These are phyloP conservation scores for Coniella vitis DNA, from an alignment of 2,329 filamentous ascomycete species.

Conservation along the genomic window DNA sequence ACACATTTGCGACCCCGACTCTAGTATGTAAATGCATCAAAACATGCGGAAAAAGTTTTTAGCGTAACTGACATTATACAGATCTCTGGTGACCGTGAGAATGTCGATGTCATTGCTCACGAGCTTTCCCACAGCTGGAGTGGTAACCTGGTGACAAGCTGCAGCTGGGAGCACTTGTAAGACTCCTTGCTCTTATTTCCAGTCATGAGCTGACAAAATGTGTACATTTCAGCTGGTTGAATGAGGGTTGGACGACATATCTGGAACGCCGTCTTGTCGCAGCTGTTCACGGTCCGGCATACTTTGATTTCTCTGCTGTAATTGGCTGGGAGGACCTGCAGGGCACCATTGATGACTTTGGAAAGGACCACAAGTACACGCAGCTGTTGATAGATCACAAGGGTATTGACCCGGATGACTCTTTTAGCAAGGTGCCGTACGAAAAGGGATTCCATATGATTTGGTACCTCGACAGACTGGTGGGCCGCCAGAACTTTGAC, in stretches of 20 bases:
- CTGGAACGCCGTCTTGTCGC: conserved; percentile 80
- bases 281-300: conserved; percentile 70
- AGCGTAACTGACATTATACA: conserved; percentile 53
- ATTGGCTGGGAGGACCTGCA: conserved; percentile 90
- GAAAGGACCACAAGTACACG: conserved; percentile 83
- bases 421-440: conserved; percentile 60
- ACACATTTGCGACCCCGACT: conserved; percentile 73
- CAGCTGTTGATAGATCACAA: conserved; percentile 83
- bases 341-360: conserved; percentile 73
- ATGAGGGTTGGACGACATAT: conserved; percentile 89
- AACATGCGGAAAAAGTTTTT: not conserved
- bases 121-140: conserved; percentile 76
- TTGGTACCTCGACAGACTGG: conserved; percentile 79
- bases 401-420: conserved; percentile 89
- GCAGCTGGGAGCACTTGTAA: conserved; percentile 75
- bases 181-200: conserved; percentile 20
- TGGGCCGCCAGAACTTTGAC: conserved; percentile 84
- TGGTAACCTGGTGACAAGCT: conserved; percentile 74
- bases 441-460: conserved; percentile 66
- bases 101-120: conserved; percentile 94
- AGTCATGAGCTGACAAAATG: conserved; percentile 1
- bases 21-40: not conserved
- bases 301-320: conserved; percentile 90
- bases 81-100: conserved; percentile 79
- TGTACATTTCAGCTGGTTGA: conserved; percentile 51